Evolutionary conservation across 1,139 yeast genomes (phyloP).

Genomic region (Suhomyces guaymorum): DNA sequence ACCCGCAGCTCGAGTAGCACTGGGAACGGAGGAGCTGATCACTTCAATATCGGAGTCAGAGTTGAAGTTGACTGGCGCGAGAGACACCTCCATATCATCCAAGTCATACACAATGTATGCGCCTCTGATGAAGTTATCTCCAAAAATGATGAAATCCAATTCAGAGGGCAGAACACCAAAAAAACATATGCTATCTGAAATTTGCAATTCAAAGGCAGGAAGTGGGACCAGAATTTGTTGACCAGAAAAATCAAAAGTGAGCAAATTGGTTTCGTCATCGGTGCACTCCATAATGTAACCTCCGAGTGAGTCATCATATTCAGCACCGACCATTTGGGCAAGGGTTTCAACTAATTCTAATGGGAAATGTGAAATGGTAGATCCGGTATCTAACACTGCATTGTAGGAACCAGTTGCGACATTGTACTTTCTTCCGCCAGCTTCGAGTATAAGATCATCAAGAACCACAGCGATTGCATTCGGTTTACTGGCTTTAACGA

Average conservation of each 20-base stretch:
- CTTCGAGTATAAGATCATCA: conserved; percentile 18
- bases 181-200: conserved; percentile 21
- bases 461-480: conserved; percentile 33
- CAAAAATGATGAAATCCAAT: conserved; percentile 48
- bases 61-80: conserved; percentile 61
- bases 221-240: conserved; percentile 47
- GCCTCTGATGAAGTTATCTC: conserved; percentile 72
- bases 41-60: conserved; percentile 44
- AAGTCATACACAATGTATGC: conserved; percentile 81
- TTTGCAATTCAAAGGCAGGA: conserved; percentile 29
- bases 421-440: conserved; percentile 2
- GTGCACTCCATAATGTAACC: conserved; percentile 33
- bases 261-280: conserved; percentile 17
- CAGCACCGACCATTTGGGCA: conserved; percentile 32
- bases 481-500: conserved; percentile 29
- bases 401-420: conserved; percentile 15
- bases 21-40: conserved; percentile 44
- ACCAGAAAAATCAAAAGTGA: conserved; percentile 56
- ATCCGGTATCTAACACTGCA: conserved; percentile 24
- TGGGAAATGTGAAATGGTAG: conserved; percentile 42
- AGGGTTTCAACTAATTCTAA: conserved; percentile 25
- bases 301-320: conserved; percentile 30
- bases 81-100: conserved; percentile 59
- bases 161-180: too few relatives aligned
- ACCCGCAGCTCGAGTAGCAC: conserved; percentile 42